Conservation (phyloP, 768 basidiomycete genomes). For the Dentipellis fragilis region DNA sequence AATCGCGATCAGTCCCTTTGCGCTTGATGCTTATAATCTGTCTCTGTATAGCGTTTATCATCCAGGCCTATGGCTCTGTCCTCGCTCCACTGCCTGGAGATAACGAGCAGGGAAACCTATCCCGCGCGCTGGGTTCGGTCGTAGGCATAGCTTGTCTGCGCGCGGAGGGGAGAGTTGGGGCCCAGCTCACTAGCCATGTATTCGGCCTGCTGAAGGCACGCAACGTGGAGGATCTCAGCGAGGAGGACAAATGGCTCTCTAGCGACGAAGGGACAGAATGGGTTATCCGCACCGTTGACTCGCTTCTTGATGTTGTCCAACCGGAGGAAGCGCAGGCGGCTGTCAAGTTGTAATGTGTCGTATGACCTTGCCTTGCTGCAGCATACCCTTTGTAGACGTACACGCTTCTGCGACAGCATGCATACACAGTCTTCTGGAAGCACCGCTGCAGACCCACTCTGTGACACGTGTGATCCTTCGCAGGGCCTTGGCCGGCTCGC, state of each 20-base stretch:
- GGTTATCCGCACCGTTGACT: constrained; percentile 78
- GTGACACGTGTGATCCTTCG: background rate
- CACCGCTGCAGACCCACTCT: constrained; percentile 4
- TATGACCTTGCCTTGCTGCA: constrained; percentile 2
- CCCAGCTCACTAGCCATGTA: constrained; percentile 81
- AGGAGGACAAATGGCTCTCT: constrained; percentile 72
- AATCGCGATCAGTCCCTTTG: constrained; percentile 11
- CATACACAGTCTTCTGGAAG: constrained; percentile 7
- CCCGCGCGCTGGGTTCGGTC: constrained; percentile 74
- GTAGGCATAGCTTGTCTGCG: constrained; percentile 80
- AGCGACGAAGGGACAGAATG: constrained; percentile 85
- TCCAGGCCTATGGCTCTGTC: constrained; percentile 75
- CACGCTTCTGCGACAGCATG: constrained; percentile 1
- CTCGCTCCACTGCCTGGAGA: constrained; percentile 60
- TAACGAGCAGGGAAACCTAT: constrained; percentile 69
- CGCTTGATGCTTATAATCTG: constrained; percentile 5
- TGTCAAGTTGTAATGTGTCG: constrained; percentile 47
- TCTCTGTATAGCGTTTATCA: constrained; percentile 59
- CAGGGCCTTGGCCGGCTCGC: constrained; percentile 5
- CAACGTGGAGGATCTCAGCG: constrained; percentile 41
- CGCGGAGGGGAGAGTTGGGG: constrained; percentile 75
- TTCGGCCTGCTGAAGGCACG: constrained; percentile 87
- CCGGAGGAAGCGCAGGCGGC: constrained; percentile 19
- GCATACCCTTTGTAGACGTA: constrained; percentile 4
- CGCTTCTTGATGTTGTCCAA: constrained; percentile 65